Evolutionary conservation across 768 basidiomycete genomes (phyloP).

Genomic region (Hypsizygus marmoreus): DNA sequence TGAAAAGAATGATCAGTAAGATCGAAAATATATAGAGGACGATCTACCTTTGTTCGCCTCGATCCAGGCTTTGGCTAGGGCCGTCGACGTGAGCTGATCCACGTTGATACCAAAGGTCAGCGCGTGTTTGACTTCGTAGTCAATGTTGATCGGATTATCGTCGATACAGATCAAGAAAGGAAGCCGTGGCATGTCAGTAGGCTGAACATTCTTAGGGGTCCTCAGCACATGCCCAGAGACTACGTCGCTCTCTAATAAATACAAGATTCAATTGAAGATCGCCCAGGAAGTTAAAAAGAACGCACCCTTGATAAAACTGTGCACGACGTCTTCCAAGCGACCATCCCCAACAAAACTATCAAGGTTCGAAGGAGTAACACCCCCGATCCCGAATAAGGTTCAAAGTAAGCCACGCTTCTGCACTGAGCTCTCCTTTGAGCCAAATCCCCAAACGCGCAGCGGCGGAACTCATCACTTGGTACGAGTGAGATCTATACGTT

Average conservation of each 20-base stretch:
- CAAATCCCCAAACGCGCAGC: conserved; percentile 15
- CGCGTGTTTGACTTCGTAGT: conserved; percentile 16
- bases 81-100: conserved; percentile 28
- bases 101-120: conserved; percentile 19
- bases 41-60: conserved; percentile 24
- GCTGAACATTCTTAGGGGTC: neutral
- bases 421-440: conserved; percentile 16
- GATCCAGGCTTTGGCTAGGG: conserved; percentile 28
- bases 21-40: too few species aligned
- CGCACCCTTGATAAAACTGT: neutral
- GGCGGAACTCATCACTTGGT: conserved; percentile 1
- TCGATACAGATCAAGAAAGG: conserved; percentile 33
- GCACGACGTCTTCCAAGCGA: conserved; percentile 13
- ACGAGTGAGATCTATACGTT: conserved; percentile 1
- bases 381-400: conserved; percentile 20
- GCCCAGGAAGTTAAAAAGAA: neutral
- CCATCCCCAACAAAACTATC: conserved; percentile 15
- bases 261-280: neutral
- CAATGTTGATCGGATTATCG: conserved; percentile 22
- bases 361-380: conserved; percentile 21
- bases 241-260: neutral
- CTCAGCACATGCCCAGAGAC: neutral
- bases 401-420: conserved; percentile 7
- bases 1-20: too few species aligned
- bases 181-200: neutral